Evolutionary conservation across 169 alveolate species (phyloP).

Genomic region (Babesia ovis): DNA sequence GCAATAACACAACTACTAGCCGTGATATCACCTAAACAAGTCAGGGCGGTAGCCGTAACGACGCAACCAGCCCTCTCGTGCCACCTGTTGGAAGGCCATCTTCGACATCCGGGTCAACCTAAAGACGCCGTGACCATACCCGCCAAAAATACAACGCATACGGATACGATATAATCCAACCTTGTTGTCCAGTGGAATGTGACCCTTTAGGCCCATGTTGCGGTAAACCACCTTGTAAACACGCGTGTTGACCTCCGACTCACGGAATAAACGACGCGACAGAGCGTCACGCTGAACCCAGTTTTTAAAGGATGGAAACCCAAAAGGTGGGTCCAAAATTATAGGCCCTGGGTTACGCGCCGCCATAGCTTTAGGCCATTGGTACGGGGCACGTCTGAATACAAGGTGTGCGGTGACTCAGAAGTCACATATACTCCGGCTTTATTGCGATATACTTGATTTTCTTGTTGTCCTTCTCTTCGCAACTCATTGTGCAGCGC

Average conservation of each 20-base stretch:
- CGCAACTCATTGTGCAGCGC: slow-evolving; percentile 49
- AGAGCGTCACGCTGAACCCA: slow-evolving; percentile 74
- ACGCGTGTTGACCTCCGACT: slow-evolving; percentile 82
- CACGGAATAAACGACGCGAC: slow-evolving; percentile 77
- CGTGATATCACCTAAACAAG: slow-evolving; percentile 71
- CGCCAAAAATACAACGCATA: slow-evolving; percentile 81
- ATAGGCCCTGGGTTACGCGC: slow-evolving; percentile 85
- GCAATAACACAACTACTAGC: too few species aligned
- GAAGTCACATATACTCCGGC: slow-evolving; percentile 18
- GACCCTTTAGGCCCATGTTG: slow-evolving; percentile 81
- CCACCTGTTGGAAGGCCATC: slow-evolving; percentile 83
- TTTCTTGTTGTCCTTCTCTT: slow-evolving; percentile 41
- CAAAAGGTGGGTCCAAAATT: slow-evolving; percentile 79
- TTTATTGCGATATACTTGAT: slow-evolving; percentile 53
- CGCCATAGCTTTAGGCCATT: slow-evolving; percentile 66
- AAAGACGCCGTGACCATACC: slow-evolving; percentile 80
- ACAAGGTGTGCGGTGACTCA: neutral
- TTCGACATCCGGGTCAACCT: slow-evolving; percentile 82
- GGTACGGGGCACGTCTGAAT: neutral
- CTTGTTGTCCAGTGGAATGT: slow-evolving; percentile 77
- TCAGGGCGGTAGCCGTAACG: slow-evolving; percentile 82
- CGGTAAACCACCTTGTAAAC: slow-evolving; percentile 77
- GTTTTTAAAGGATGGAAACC: slow-evolving; percentile 81
- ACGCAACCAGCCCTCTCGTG: slow-evolving; percentile 85
- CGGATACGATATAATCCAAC: slow-evolving; percentile 80